These are phyloP conservation scores for Nicotiana attenuata DNA, from an alignment of 257 asterid species.

Conservation along the genomic window DNA sequence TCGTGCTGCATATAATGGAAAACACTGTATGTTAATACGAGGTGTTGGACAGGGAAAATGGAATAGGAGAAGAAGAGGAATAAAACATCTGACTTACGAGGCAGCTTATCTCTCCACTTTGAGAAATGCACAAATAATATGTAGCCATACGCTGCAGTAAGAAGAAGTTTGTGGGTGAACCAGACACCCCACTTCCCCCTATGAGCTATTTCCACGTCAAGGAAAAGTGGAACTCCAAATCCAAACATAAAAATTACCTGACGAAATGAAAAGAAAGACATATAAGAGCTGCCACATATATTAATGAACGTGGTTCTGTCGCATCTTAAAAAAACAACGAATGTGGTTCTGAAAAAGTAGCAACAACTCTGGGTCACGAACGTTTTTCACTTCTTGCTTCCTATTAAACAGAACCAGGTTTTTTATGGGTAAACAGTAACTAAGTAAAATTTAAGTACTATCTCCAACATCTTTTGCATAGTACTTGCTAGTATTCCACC, in stretches of 20 bases:
- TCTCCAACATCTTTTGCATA: background rate
- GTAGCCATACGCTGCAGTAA: constrained; percentile 69
- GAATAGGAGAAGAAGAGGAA: background rate
- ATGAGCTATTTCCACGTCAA: constrained; percentile 38
- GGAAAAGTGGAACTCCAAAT: constrained; percentile 65
- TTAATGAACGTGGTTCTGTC: background rate
- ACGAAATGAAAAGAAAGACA: constrained; percentile 1
- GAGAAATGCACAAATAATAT: constrained; percentile 81
- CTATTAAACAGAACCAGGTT: background rate
- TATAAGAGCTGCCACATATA: background rate
- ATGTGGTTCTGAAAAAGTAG: background rate
- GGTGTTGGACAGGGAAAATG: background rate
- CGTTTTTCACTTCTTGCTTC: background rate
- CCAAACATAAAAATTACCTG: constrained; percentile 79
- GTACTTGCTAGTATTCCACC: background rate
- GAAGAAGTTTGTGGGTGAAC: constrained; percentile 48
- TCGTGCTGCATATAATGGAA: constrained; percentile 46
- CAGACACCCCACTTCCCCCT: constrained; percentile 72
- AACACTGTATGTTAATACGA: background rate
- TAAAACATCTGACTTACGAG: constrained; percentile 49
- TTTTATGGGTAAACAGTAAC: background rate
- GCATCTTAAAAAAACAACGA: too few species aligned
- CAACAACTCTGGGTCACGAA: background rate
- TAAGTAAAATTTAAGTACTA: background rate
- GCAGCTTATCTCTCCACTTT: constrained; percentile 91